These are phyloP conservation scores for Phytophthora constricta DNA, from an alignment of 352 stramenopile genomes.

Conservation along the genomic window DNA sequence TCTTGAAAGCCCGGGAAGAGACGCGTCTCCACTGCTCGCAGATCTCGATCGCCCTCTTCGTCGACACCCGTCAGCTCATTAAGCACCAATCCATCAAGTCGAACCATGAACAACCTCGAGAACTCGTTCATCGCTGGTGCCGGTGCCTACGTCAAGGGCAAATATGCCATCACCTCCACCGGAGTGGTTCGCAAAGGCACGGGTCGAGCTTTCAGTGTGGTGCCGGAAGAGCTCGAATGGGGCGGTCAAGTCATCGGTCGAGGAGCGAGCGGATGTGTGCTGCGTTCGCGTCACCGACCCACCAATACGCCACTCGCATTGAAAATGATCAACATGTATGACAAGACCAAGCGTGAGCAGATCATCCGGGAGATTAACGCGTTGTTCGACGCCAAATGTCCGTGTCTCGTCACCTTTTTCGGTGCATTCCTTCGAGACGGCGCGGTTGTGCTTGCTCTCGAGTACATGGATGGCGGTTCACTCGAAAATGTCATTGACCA, in stretches of 20 bases:
- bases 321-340: conserved; percentile 91
- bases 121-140: conserved; percentile 80
- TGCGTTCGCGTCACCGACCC: conserved; percentile 69
- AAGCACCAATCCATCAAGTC: not conserved
- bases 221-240: conserved; percentile 82
- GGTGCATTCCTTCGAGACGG: conserved; percentile 90
- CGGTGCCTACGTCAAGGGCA: conserved; percentile 81
- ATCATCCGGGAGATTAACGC: conserved; percentile 91
- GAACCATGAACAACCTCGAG: conserved; percentile 65
- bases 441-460: conserved; percentile 90
- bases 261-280: conserved; percentile 72
- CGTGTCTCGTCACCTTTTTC: conserved; percentile 91
- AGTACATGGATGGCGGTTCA: conserved; percentile 95
- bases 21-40: conserved; percentile 37
- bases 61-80: conserved; percentile 4
- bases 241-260: conserved; percentile 75
- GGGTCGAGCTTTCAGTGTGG: conserved; percentile 80
- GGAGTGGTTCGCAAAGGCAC: conserved; percentile 83
- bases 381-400: conserved; percentile 84
- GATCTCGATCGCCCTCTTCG: conserved; percentile 30
- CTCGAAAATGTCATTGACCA: conserved; percentile 89
- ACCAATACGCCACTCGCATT: conserved; percentile 83
- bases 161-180: conserved; percentile 81
- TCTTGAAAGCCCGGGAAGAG: conserved; percentile 27
- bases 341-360: conserved; percentile 87